A percentile compares a stretch with the other conserved stretches of the same genome.
Conservation (phyloP, 140 eudicot species). For the Stevia rebaudiana region DNA sequence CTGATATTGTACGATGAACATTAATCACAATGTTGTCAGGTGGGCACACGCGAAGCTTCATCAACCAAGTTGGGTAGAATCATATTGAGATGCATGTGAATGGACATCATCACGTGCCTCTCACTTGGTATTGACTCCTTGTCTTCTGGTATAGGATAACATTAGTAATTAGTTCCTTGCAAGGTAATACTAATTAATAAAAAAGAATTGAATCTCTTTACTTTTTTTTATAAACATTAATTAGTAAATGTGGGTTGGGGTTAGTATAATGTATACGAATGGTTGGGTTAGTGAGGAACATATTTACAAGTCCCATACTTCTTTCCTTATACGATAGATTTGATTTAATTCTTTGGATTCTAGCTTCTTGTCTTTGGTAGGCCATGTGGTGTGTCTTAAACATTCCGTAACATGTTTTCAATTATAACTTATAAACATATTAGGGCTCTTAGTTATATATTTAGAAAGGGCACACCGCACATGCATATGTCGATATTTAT, state of each 20-base stretch:
- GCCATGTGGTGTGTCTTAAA: slow-evolving; percentile 15
- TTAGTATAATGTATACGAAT: not conserved
- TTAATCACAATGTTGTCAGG: slow-evolving; percentile 29
- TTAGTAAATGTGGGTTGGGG: not conserved
- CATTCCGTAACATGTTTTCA: not conserved
- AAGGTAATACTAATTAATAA: too few species aligned
- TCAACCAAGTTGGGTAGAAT: not conserved
- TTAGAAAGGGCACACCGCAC: not conserved
- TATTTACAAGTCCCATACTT: slow-evolving; percentile 22
- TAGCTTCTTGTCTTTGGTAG: slow-evolving; percentile 21
- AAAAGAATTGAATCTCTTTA: too few species aligned
- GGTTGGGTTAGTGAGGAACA: slow-evolving; percentile 41
- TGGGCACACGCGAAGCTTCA: slow-evolving; percentile 12
- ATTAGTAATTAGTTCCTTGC: not conserved
- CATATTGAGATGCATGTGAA: slow-evolving; percentile 17
- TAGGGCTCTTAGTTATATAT: not conserved
- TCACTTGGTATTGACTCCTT: slow-evolving; percentile 16
- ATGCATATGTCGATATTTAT: not conserved
- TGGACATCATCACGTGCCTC: slow-evolving; percentile 50
- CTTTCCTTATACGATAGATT: too few species aligned
- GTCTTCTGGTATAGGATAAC: slow-evolving; percentile 22
- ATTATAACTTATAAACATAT: not conserved
- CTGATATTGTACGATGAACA: slow-evolving; percentile 39
- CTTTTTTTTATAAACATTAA: too few species aligned
- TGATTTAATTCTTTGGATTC: slow-evolving; percentile 4